phyloP scores from a whole-genome alignment of 208 protist genomes.

The Acanthamoeba pearcei region DNA sequence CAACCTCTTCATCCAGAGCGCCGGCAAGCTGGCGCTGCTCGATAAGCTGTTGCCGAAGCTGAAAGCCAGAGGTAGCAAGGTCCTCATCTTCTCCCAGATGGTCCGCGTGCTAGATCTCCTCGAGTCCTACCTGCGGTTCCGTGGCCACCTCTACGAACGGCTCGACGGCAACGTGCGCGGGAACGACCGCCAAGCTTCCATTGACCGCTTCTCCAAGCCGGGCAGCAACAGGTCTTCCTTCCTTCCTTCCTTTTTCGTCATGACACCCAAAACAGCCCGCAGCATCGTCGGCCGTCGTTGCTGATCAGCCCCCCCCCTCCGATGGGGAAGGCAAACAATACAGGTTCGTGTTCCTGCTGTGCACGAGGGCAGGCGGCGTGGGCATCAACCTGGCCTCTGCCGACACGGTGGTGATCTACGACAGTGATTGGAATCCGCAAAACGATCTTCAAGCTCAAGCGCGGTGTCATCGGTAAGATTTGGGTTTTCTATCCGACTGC shows the following conservation, averaged over 20 bases:
- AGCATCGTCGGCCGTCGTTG: constrained; percentile 81
- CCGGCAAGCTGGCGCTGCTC: constrained; percentile 94
- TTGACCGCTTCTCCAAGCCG: constrained; percentile 88
- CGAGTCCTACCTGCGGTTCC: constrained; percentile 86
- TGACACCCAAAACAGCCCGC: too few species aligned
- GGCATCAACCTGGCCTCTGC: constrained; percentile 91
- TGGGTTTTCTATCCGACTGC: too few species aligned
- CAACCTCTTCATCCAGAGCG: constrained; percentile 87
- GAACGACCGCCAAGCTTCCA: constrained; percentile 86
- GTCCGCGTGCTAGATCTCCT: constrained; percentile 88
- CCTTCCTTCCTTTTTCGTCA: background rate
- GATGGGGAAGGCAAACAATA: constrained; percentile 79
- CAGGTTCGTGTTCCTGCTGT: constrained; percentile 89
- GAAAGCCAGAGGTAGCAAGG: constrained; percentile 87
- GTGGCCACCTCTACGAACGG: constrained; percentile 87
- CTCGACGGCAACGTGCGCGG: constrained; percentile 88
- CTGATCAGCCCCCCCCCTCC: too few species aligned
- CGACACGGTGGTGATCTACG: constrained; percentile 92
- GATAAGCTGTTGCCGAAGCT: constrained; percentile 94
- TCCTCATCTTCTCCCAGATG: constrained; percentile 91
- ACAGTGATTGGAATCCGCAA: constrained; percentile 90
- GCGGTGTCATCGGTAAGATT: constrained; percentile 94
- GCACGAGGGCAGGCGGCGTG: constrained; percentile 90
- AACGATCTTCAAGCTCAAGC: constrained; percentile 93
- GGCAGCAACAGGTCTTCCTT: constrained; percentile 78